Conservation (phyloP, 176 grass and related monocot species). For the Rhipidocladum racemiflorum region DNA sequence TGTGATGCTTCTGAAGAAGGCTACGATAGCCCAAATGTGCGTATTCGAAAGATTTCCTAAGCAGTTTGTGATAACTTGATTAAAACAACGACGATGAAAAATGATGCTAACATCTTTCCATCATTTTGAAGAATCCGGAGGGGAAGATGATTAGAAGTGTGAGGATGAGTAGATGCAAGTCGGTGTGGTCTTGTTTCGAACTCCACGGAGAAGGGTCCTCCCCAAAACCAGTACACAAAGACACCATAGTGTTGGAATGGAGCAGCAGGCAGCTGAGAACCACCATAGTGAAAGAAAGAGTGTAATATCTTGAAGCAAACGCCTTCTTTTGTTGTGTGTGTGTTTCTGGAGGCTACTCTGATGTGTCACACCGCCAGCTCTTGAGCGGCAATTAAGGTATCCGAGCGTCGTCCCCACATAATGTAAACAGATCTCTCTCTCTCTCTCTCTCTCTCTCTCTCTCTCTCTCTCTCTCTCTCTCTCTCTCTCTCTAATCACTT, state of each 20-base stretch:
- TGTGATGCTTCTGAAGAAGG: slow-evolving; percentile 76
- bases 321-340: neutral
- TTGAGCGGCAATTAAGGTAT: neutral
- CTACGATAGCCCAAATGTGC: slow-evolving; percentile 66
- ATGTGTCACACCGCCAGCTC: neutral
- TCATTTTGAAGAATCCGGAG: slow-evolving; percentile 33
- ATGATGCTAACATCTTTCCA: neutral
- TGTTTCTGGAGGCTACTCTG: neutral
- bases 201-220: neutral
- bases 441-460: too few species aligned
- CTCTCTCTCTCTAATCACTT: too few species aligned
- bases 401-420: too few species aligned
- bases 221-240: slow-evolving; percentile 57
- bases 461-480: too few species aligned
- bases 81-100: neutral
- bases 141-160: slow-evolving; percentile 43
- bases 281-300: slow-evolving; percentile 55
- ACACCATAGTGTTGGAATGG: slow-evolving; percentile 79
- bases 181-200: slow-evolving; percentile 42
- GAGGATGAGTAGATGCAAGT: slow-evolving; percentile 76
- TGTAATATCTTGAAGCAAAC: slow-evolving; percentile 12
- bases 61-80: neutral
- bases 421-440: too few species aligned
- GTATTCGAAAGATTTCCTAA: neutral
- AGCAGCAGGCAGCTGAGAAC: slow-evolving; percentile 47